phyloP scores from a whole-genome alignment of 2,329 filamentous ascomycete species.

The Cadophora gregata region DNA sequence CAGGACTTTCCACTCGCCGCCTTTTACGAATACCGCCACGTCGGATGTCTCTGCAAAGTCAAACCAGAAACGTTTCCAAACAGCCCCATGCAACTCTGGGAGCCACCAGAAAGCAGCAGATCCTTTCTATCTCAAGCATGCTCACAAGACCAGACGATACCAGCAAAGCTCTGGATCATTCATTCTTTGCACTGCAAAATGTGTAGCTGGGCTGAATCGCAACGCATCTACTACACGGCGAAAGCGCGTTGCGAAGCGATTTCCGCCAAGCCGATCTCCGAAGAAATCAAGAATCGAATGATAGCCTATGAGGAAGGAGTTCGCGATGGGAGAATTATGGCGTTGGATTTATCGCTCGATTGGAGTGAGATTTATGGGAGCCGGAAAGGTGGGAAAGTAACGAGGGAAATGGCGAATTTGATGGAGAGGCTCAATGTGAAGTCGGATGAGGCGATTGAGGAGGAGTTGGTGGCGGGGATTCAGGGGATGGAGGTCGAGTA shows the following conservation, averaged over 20 bases:
- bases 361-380: background rate
- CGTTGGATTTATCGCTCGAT: background rate
- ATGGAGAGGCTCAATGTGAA: background rate
- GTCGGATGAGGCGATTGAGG: background rate
- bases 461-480: background rate
- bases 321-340: background rate
- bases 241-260: background rate
- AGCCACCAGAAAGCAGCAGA: background rate
- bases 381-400: background rate
- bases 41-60: background rate
- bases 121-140: too few species aligned
- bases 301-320: background rate
- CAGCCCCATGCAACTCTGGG: background rate
- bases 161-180: too few species aligned
- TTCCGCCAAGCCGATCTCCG: background rate
- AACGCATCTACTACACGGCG: background rate
- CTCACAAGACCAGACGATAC: too few species aligned
- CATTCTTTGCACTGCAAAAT: background rate
- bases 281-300: background rate
- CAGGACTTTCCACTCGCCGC: background rate
- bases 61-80: background rate
- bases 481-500: background rate
- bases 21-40: background rate
- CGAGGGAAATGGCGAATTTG: background rate
- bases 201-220: background rate